Evolutionary conservation across 495 filamentous ascomycete genomes (phyloP), one percentile per base, ranked within the genome.

Genomic region (Penicillium diatomitis): DNA sequence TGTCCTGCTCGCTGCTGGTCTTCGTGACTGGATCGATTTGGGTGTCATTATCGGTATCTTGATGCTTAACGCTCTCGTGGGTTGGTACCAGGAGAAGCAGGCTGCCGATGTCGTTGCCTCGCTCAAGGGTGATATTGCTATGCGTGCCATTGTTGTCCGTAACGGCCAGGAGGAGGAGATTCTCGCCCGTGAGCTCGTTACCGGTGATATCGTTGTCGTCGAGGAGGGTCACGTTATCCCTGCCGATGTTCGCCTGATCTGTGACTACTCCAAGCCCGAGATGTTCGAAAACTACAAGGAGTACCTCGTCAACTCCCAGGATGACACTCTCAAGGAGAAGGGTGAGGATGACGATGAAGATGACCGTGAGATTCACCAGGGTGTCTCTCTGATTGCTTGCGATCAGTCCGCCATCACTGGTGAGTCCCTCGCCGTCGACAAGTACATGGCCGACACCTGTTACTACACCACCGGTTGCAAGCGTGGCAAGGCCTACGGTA

Each of bases 31-130:
- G 84, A 83, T 90, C 54, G 86, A 90, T 77, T 79, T 88, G 49
- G 86, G 86, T 77, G 85, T 90, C 62, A 90, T 90, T 67, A 83
- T 85, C 59, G 86, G 82, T 75, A 90, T 90, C 67, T 72, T 90
- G 33, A 57, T 83, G 57, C 82, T 90, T 49, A 90, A 90, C 71
- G 86, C 86, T 49, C 61, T 74, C 46, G 86, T 88, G 63, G 86
- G 86, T 72, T 90, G 85, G 79, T 90, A 89, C 66, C 86, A 90
- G 66, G 86, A 90, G 67, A 89, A 88, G 71, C 84, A 88, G 70
- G 86, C 86, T 51, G 86, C 84, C 51, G 86, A 90, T 66, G 84
- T 90, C 57, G 86, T 90, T 51, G 84, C 85, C 48, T 79, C 73
- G 49, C 71, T 90, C 38, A 88, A 88, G 71, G 86, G 86, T 73